A percentile compares a stretch with the other conserved stretches of the same genome.
Conservation (phyloP, 495 filamentous ascomycete genomes). For the Penicillium verhagenii region DNA sequence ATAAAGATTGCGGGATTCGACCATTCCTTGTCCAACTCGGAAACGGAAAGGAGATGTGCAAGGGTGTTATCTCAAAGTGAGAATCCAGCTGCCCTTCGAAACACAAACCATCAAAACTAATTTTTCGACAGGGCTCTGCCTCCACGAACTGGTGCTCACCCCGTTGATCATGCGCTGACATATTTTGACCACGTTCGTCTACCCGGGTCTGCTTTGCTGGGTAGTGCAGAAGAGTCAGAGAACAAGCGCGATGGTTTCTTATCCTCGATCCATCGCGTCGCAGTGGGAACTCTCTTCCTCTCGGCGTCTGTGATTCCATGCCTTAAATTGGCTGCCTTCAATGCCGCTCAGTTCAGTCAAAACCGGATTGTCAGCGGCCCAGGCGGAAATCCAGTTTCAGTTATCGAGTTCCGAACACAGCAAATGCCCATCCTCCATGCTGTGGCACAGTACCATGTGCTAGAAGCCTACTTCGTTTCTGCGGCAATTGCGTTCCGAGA, state of each 20-base stretch:
- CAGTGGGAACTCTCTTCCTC: conserved; percentile 25
- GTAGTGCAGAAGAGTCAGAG: conserved; percentile 9
- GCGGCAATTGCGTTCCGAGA: conserved; percentile 15
- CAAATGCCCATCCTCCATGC: conserved; percentile 34
- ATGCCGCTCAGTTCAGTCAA: too few species aligned
- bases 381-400: conserved; percentile 18
- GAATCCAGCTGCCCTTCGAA: background rate
- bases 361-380: background rate
- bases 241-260: conserved; percentile 25
- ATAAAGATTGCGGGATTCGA: conserved; percentile 30
- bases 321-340: conserved; percentile 1
- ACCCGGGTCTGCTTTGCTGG: conserved; percentile 27
- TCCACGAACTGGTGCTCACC: conserved; percentile 22
- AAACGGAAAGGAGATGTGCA: conserved; percentile 29
- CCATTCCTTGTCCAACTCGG: conserved; percentile 33
- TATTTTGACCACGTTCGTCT: conserved; percentile 34
- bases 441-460: conserved; percentile 28
- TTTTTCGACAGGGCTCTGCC: conserved; percentile 19
- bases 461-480: conserved; percentile 27
- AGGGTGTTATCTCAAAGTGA: conserved; percentile 28
- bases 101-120: background rate
- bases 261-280: conserved; percentile 23
- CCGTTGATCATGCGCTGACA: conserved; percentile 37
- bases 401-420: conserved; percentile 38
- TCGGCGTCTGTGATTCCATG: conserved; percentile 18